Evolutionary conservation across 345 rosid species (phyloP), one percentile per base, ranked within the genome.

Genomic region (Lepidium africanum): DNA sequence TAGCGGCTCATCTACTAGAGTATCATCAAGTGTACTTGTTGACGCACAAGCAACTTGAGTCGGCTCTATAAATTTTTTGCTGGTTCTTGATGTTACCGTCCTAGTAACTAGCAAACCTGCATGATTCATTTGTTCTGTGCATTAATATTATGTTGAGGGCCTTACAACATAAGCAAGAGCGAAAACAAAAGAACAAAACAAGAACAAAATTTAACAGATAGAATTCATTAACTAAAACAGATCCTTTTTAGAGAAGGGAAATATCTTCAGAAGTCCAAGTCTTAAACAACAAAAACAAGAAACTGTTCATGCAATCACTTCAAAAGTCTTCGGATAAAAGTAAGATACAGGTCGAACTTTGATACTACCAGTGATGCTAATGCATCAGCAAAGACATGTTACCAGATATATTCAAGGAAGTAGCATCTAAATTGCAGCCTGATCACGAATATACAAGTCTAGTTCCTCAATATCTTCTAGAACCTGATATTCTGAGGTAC

Each of bases 31-130:
- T 51, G 74, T 74, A 76, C 79, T 81, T 38, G 76, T 69, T 38
- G 80, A 75, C 53, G 81, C 69, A 75, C 53, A 56, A 38, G 65
- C 73, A 74, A 71, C 65, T 40, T 79, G 60, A 69, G 73, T 78
- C 61, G 78, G 75, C 77, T 83, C 90, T 57, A 77, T 61, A 50
- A 43, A 63, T 75, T 79, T 81, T 61, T 66, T 74, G 41, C 74
- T 66, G 41, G 61, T 74, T 56, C 81, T 85, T 69, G 81, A 72
- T 68, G 73, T 82, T 66, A 65, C 77, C 49, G 77, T 80, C 65
- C 80, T 74, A 56, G 81, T 74, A 69, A 81, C 78, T 52, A 83
- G 80, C 36, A 83, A 59, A 78, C 81, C 97, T 92, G 86, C 81
- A 82, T 48, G 62, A 77, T 69, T 65, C 54, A 57, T 71, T 72